Evolutionary conservation across 345 rosid species (phyloP), one percentile per base, ranked within the genome.

Genomic region (Gossypium australe): DNA sequence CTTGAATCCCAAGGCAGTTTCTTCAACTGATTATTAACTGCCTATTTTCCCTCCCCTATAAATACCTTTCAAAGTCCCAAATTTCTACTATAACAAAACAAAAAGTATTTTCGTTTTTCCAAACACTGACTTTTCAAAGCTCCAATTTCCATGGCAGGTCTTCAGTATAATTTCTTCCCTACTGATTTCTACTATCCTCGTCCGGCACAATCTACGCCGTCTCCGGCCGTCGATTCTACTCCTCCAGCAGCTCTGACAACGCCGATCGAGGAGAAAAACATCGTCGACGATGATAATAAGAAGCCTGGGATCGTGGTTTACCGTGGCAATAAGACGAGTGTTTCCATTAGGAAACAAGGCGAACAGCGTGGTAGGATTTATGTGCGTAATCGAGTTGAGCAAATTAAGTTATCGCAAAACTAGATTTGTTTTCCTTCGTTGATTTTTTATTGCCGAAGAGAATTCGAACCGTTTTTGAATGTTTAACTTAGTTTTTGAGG

Each of bases 91-190:
- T 16, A 49, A 13, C 38, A 14, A 60, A 25, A 0, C 14, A 25
- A 13, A 25, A 60, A 4, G 13, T 24, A 60, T 27, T 10, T 11
- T 59, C 11, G 9, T 59, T 4, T 17, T 12, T 38, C n/a, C 14
- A 17, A 17, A 68, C 7, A 34, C 41, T 34, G 41, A 34, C 0
- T 34, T 68, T 68, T 49, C 43, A 2, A 7, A 48, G 11, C 17
- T 49, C 62, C 10, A 12, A 52, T 3, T 53, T 43, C 67, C 9
- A 72, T 72, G 75, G 75, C 75, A 5, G 75, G 75, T 38, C 83
- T 85, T 52, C 90, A 87, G 47, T 87, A 83, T 73, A 76, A 82
- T 63, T 87, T 87, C 49, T 87, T 87, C 71, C 90, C 90, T 0
- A 86, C 86, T 0, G 90, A 87, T 74, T 82, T 66, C 70, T 66